Base-by-base conservation (phyloP, 2,329 filamentous ascomycete species). In the Ceratocystis cacaofunesta region DNA sequence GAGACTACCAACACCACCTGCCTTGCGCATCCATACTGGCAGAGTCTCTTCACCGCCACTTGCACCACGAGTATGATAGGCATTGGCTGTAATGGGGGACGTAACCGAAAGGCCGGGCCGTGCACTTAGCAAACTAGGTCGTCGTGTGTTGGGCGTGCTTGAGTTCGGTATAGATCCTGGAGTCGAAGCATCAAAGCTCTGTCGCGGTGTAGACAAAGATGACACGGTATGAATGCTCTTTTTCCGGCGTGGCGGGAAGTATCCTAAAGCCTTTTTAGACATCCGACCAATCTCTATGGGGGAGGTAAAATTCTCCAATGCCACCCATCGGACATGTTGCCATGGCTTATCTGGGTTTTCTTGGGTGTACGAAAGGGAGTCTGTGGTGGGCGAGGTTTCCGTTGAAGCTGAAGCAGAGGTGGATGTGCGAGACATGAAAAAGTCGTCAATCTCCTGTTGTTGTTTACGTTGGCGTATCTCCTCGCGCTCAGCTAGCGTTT, bases 321-420 rank as follows among this genome's bases (percentile, higher is more conserved):
- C 79, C 1, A 96, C 89, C 90, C 91, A 96, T 58, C 89, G 86
- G 67, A 96, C 90, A 75, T 96, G 91, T 67, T 83, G 87, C 89
- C 90, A 96, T 3, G 85, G 83, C 60, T 77, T 80, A 62, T 89
- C 87, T n/a, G 50, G 36, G 25, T 64, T 36, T 12, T 67, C 55
- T 19, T 74, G 71, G 1, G 41, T 30, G 25, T 64, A 48, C 22
- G 65, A 61, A 32, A 32, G 28, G 7, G 52, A 58, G 52, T 32
- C 15, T 6, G 52, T 58, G 5, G 28, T 32, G 28, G 52, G 52
- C 15, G 52, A 58, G 17, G 28, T 19, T 52, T 52, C 22, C 4
- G 48, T 15, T 28, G 60, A 12, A 15, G 6, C 32, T 30, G 19
- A 25, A 25, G 43, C 28, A n/a, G 61, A 57, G 5, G 52, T 32